Base-by-base conservation (phyloP, 164 flowering plant genomes). In the Sedum album region DNA sequence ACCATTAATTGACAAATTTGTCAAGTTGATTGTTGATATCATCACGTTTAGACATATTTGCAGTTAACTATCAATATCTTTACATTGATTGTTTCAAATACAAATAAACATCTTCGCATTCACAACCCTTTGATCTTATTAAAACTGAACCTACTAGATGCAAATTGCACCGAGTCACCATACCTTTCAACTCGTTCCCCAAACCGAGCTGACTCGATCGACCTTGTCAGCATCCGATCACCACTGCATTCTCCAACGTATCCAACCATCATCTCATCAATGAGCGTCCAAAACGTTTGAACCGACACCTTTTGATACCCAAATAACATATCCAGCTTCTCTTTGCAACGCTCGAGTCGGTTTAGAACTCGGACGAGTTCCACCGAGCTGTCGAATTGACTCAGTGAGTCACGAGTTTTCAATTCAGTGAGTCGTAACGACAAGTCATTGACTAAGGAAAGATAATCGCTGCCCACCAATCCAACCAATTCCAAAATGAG, bases 341-440 rank as follows among this genome's bases (percentile, higher is more conserved):
- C 86, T 42, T 74, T 78, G 49, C 87, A 92, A 42, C 72, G 75
- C 72, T 86, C 85, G 17, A 89, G 39, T 60, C 92, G 81, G 79
- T 80, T 85, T 79, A 92, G 64, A 4, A 66, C 77, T 55, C 85
- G 79, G 0, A 67, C 75, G 68, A 88, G 73, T 82, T 85, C 92
- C 11, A 85, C 85, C 73, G 94, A 84, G 31, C 88, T 91, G n/a
- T 79, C 82, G 18, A 86, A 85, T 44, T 79, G 80, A 68, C 84
- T 63, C 20, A 65, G 69, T 69, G 78, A 69, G 68, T 84, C 65
- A 60, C 98, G 70, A 35, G 80, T 79, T 17, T 61, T 76, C 20
- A 86, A 72, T 75, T 88, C 96, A 41, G 42, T 60, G 64, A 88
- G 63, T 69, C 93, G 69, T 23, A 73, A 31, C 41, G 76, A 51